phyloP scores from a whole-genome alignment of 2,329 filamentous ascomycete species.

The Colletotrichum sp. region DNA sequence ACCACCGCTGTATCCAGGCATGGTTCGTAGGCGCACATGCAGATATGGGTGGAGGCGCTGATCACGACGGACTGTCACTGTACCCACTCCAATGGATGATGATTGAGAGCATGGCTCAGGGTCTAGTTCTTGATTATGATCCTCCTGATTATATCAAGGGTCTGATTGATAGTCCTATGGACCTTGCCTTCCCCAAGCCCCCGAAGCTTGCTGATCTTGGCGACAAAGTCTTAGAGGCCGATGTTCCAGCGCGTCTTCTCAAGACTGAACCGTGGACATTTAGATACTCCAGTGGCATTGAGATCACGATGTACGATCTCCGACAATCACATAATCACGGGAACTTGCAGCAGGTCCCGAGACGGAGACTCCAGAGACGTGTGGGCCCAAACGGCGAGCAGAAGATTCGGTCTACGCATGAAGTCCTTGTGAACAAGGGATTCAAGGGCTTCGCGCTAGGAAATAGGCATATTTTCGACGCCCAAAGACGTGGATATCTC shows the following conservation, averaged over 20 bases:
- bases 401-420: not conserved
- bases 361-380: not conserved
- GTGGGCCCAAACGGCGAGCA: not conserved
- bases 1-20: constrained; percentile 35
- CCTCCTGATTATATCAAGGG: not conserved
- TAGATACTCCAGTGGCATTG: not conserved
- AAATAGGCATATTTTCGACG: not conserved
- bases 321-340: not conserved
- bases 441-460: not conserved
- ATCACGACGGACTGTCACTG: constrained; percentile 40
- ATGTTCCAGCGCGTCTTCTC: not conserved
- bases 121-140: constrained; percentile 29
- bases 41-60: constrained; percentile 40
- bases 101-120: constrained; percentile 34
- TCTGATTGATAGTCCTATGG: constrained; percentile 21
- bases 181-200: not conserved
- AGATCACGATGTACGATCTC: constrained; percentile 11
- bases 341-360: not conserved
- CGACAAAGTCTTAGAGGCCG: not conserved
- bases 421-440: not conserved
- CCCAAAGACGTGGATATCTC: not conserved
- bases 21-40: constrained; percentile 43
- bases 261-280: not conserved
- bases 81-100: constrained; percentile 49
- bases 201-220: not conserved